phyloP scores from a whole-genome alignment of 768 basidiomycete species.

The Boletus fagicola region DNA sequence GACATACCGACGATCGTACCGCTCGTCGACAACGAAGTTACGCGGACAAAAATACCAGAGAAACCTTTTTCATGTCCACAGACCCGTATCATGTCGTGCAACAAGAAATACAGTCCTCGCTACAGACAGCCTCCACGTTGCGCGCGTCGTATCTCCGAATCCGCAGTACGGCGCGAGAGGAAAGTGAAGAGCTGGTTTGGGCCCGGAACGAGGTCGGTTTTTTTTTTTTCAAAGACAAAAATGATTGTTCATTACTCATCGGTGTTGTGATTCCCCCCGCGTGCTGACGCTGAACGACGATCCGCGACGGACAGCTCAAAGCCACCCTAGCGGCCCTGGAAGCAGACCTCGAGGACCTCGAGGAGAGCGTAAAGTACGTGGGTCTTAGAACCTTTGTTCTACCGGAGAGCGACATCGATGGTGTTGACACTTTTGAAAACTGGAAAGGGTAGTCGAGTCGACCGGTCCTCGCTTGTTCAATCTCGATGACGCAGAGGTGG shows the following conservation, averaged over 20 bases:
- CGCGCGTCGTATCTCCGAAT: conserved; percentile 77
- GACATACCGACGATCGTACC: too few species aligned
- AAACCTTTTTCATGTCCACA: conserved; percentile 49
- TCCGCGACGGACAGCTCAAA: conserved; percentile 46
- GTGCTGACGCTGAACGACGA: not conserved
- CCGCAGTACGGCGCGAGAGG: conserved; percentile 66
- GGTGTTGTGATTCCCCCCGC: not conserved
- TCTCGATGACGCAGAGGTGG: conserved; percentile 74
- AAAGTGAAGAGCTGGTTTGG: conserved; percentile 79
- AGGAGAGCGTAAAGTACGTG: conserved; percentile 83
- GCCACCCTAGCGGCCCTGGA: conserved; percentile 76
- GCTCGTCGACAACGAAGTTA: not conserved
- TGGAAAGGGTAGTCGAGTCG: conserved; percentile 76
- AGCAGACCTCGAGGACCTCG: conserved; percentile 89
- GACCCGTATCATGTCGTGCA: conserved; percentile 90
- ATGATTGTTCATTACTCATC: not conserved
- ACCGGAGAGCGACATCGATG: not conserved
- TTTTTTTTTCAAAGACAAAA: not conserved
- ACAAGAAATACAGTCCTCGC: conserved; percentile 73
- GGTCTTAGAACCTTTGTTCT: not conserved
- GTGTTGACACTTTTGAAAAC: conserved; percentile 3
- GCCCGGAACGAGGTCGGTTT: conserved; percentile 67
- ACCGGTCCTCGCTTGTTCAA: conserved; percentile 84
- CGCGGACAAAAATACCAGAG: not conserved
- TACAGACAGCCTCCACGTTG: conserved; percentile 69